Base-by-base conservation (phyloP, 176 grass and related monocot genomes). In the Cymbopogon citratus region DNA sequence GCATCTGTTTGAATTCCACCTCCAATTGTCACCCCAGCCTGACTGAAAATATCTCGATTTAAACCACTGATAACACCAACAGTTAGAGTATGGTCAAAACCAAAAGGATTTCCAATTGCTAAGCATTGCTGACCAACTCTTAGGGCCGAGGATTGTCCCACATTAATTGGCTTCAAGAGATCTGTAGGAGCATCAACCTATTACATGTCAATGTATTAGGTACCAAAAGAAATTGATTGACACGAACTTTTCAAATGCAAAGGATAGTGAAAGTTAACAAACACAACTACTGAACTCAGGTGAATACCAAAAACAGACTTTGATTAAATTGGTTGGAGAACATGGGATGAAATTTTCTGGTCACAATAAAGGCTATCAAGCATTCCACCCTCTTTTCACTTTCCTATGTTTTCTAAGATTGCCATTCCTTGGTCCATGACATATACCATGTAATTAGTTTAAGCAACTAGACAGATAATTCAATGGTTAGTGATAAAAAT, bases 1-100 rank as follows among this genome's bases (percentile, higher is more conserved):
- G 96, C 96, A 88, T 98, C 96, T 51, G 92, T 98, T 86, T 98
- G 96, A 91, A 91, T 87, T 61, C 96, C 96, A 77, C 91, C 96
- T 49, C 91, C 92, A 86, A 99, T 99, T 83, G 91, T 95, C 40
- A 95, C 96, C 68, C 96, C 92, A 85, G 91, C 86, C 84, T 93
- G 80, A 85, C 96, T 99, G 56, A 93, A 91, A 91, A 95, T 95
- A 85, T 98, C 96, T 83, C 92, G 88, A 86, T 98, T 91, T 60
- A 98, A 83, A 81, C 92, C 96, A 83, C 96, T 99, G 61, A 99
- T 89, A 84, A 99, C 91, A 68, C 96, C 96, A 59, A 91, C 92
- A 66, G 96, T 95, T 36, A 98, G 76, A 71, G 92, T 91, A 88
- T 98, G 96, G 40, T 98, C 96, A 65, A 98, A 98, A 73, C 96